Evolutionary conservation across 1,139 yeast genomes (phyloP), one percentile per base, ranked within the genome.

Genomic region (Pichia sp.): DNA sequence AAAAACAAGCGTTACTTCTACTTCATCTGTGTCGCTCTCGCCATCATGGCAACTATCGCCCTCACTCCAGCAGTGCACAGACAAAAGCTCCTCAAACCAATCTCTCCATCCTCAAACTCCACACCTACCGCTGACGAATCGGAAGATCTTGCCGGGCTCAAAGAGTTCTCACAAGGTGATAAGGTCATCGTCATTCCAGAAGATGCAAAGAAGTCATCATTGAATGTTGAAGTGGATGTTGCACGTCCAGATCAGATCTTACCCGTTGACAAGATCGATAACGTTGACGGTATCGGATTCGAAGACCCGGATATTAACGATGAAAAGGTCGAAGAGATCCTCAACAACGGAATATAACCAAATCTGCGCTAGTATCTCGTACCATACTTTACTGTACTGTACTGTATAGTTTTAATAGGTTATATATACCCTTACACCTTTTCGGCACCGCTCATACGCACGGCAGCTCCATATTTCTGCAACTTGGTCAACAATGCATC

Each of bases 401-500:
- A 8, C 11, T 21, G 11, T 21, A 9, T 21, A 21, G 11, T 9
- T 21, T 21, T 21, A 21, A 21, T 21, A 21, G 11, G 11, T 21
- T 7, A 24, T 24, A 25, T 23, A 23, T 11, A 7, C 8, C 18
- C n/a, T 41, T 43, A 54, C 28, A 73, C 77, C 52, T 77, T 71
- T 56, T 87, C 96, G 24, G 95, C 86, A 32, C 97, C 96, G 55
- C 94, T 81, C 53, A 91, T 72, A 59, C 93, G 83, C 36, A 91
- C 97, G 13, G 97, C 96, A 27, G 97, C 96, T 33, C 96, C 96
- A 54, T 91, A 91, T 62, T 88, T 91, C 58, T 93, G 98, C 55
- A 93, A 71, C 61, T 91, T 91, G 22, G 98, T 91, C 60, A 93
- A 75, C 51, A 93, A 69, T 12, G 79, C 77, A 58, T 93, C 98